Conservation (phyloP, 164 flowering plant genomes). For the Magnolia sinica region DNA sequence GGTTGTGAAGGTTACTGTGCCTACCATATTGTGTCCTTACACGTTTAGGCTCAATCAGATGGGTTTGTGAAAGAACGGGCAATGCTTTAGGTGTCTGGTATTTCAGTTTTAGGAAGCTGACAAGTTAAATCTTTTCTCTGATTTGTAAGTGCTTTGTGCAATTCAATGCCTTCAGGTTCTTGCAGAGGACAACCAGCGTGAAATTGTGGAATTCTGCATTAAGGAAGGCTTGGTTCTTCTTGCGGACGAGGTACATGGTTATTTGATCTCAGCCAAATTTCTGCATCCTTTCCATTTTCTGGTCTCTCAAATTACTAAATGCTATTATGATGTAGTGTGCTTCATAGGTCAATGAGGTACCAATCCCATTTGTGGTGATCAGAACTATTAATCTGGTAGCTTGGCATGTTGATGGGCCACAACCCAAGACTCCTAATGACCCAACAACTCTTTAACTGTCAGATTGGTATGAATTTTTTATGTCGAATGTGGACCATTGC, state of each 20-base stretch:
- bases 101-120: no score
- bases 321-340: neutral
- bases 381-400: neutral
- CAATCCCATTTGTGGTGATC: neutral
- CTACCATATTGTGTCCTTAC: no score
- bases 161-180: conserved; percentile 59
- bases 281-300: neutral
- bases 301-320: neutral
- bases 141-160: neutral
- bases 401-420: neutral
- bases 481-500: neutral
- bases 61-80: no score
- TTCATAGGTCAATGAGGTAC: neutral
- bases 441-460: neutral
- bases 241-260: conserved; percentile 84
- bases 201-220: conserved; percentile 91
- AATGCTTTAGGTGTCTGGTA: no score
- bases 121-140: neutral
- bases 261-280: neutral
- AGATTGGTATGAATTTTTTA: neutral
- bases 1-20: no score
- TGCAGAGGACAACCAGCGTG: conserved; percentile 80
- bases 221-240: conserved; percentile 89
- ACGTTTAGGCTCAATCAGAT: no score
- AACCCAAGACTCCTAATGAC: neutral